Percentiles rank a stretch among this genome's conserved stretches.
phyloP scores from a whole-genome alignment of 2,329 filamentous ascomycete genomes.

The Stagonosporopsis vannaccii region DNA sequence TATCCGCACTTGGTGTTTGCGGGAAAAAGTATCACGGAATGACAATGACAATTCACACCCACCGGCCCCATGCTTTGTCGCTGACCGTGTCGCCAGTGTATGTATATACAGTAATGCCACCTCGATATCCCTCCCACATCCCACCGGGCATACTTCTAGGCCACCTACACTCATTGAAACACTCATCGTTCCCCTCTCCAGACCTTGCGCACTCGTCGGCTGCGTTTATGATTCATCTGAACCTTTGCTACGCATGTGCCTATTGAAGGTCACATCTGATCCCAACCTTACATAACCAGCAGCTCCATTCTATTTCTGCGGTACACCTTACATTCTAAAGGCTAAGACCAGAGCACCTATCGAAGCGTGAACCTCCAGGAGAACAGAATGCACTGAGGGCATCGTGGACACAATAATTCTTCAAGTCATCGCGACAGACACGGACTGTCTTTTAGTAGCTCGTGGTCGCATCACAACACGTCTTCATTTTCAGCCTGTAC shows the following conservation, averaged over 20 bases:
- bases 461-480: background rate
- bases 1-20: conserved; percentile 45
- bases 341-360: background rate
- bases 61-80: conserved; percentile 18
- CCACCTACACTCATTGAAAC: background rate
- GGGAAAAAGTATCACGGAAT: conserved; percentile 48
- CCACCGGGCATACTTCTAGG: background rate
- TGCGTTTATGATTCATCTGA: too few species aligned
- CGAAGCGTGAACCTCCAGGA: background rate
- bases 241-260: too few species aligned
- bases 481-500: background rate
- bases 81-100: conserved; percentile 18
- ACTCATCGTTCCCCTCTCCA: background rate
- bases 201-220: background rate
- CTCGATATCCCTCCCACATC: conserved; percentile 4
- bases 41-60: conserved; percentile 44
- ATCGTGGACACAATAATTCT: background rate
- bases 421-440: background rate
- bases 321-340: background rate
- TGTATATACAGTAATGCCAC: conserved; percentile 14
- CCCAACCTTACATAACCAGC: background rate
- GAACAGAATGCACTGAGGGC: background rate
- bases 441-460: background rate
- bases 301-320: background rate
- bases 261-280: too few species aligned